Base-by-base conservation (phyloP, 2,329 filamentous ascomycete species). In the Dryadomyces quercivorus region DNA sequence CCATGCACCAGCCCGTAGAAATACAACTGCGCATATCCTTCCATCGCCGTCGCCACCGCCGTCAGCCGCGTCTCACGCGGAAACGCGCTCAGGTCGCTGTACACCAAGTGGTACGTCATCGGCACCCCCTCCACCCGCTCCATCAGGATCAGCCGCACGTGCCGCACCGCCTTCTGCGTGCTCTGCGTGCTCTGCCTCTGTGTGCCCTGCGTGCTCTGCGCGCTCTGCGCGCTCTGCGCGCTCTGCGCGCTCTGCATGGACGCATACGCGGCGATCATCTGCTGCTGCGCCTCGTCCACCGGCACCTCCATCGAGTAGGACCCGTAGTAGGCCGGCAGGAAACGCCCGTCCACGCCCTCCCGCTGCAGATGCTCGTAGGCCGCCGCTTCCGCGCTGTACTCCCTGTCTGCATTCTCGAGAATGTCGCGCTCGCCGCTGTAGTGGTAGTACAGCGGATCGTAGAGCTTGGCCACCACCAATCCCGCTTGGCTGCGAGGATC, bases 371-470 rank as follows among this genome's bases (percentile, higher is more conserved):
- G 56, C 22, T 42, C 7, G 51, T 61, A 61, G 2, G 59, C 59
- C 0, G 58, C 57, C 1, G 44, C 44, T 26, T 61, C 59, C 1
- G 56, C 53, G 18, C 58, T 51, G 38, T 61, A 61, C 20, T 60
- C 59, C 54, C 49, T 58, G 47, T 61, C 59, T 6, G 56, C 57
- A 5, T 50, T 34, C 22, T 61, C 59, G 1, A 59, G 48, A 50
- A 61, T 57, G 51, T 61, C 58, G 16, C 45, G 52, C 0, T 50
- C 38, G 3, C 58, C 58, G 43, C 52, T 55, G 42, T 59, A 49
- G 48, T 56, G 51, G 50, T 56, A 61, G 51, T 59, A 61, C 16
- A 61, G 42, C 1, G 59, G 59, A 20, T 61, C 58, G 26, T 51
- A 61, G 13, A 59, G 26, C 31, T 61, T 61, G 50, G 59, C 58